Percentiles rank a stretch among this genome's conserved stretches.
Conservation (phyloP, 164 flowering plant genomes). For the Chimonanthus praecox region DNA sequence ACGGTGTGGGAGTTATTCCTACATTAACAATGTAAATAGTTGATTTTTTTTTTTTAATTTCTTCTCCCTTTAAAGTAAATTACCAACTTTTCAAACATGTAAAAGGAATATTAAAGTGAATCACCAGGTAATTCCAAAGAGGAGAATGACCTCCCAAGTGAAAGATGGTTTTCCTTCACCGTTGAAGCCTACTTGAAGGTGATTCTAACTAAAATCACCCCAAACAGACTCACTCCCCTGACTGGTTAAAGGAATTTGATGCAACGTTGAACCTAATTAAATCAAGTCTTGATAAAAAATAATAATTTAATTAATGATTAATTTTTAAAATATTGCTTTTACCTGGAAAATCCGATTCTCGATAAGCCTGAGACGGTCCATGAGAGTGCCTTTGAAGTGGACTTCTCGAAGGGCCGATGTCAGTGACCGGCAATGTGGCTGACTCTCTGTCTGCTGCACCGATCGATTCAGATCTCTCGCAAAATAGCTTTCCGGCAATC, state of each 20-base stretch:
- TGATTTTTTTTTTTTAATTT: too few species aligned
- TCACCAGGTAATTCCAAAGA: too few species aligned
- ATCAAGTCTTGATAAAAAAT: background rate
- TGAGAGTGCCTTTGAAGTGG: conserved; percentile 11
- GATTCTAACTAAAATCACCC: too few species aligned
- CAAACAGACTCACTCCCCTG: too few species aligned
- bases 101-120: too few species aligned
- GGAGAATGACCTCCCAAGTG: too few species aligned
- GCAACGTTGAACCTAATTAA: background rate
- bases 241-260: background rate
- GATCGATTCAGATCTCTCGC: background rate
- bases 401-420: conserved; percentile 8
- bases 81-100: too few species aligned
- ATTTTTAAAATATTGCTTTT: too few species aligned
- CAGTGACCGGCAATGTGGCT: conserved; percentile 5
- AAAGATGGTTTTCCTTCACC: too few species aligned
- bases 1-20: background rate
- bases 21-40: background rate
- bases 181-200: too few species aligned
- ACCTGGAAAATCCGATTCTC: conserved; percentile 13
- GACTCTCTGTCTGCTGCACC: background rate
- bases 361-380: conserved; percentile 4
- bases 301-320: background rate
- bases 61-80: too few species aligned
- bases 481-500: background rate